phyloP scores from a whole-genome alignment of 2,329 filamentous ascomycete species.

The Fusarium nygamai region DNA sequence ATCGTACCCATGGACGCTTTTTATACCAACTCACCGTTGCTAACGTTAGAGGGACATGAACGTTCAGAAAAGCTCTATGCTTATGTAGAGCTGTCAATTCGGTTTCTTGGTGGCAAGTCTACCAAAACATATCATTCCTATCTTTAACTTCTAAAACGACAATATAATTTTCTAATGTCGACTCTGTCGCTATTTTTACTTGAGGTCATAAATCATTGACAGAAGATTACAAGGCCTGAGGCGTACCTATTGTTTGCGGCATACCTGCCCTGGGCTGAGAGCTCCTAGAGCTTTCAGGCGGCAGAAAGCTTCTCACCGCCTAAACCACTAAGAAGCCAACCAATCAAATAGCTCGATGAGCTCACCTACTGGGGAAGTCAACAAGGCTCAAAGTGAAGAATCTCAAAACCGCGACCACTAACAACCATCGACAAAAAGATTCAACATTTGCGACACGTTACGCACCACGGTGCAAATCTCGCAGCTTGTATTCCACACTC shows the following conservation, averaged over 20 bases:
- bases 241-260: background rate
- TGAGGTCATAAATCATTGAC: background rate
- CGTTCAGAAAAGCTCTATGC: background rate
- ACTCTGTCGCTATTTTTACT: background rate
- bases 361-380: slow-evolving; percentile 40
- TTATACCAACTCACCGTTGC: background rate
- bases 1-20: background rate
- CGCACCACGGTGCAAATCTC: slow-evolving; percentile 39
- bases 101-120: background rate
- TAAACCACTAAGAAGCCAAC: background rate
- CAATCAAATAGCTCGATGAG: slow-evolving; percentile 40
- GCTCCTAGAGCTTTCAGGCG: slow-evolving; percentile 22
- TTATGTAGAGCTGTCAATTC: background rate
- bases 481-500: slow-evolving; percentile 32
- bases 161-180: background rate
- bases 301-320: slow-evolving; percentile 47
- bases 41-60: background rate
- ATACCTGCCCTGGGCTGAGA: background rate
- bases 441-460: slow-evolving; percentile 33
- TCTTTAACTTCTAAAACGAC: background rate
- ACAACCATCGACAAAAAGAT: slow-evolving; percentile 38
- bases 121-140: background rate
- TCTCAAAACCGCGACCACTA: slow-evolving; percentile 44
- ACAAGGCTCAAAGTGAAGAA: slow-evolving; percentile 46
- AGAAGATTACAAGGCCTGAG: background rate